Evolutionary conservation across 371 early-diverging fungal species (phyloP).

Genomic region (Rhizopus arrhizus): DNA sequence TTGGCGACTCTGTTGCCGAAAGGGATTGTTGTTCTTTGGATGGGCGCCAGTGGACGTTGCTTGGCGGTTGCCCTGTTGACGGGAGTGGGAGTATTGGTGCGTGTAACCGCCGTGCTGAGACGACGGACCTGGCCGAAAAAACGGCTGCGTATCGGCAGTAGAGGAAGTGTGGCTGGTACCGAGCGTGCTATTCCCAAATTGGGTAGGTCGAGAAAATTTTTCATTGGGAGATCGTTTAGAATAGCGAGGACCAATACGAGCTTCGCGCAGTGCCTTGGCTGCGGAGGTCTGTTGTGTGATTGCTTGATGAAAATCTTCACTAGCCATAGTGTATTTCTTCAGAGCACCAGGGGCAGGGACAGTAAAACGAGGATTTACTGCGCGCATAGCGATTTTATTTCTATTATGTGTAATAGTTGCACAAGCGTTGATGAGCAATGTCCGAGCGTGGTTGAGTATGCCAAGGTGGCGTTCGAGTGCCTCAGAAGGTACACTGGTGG

Average conservation of each 20-base stretch:
- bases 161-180: no score
- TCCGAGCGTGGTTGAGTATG: no score
- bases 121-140: slow-evolving; percentile 25
- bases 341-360: background rate
- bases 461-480: no score
- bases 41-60: background rate
- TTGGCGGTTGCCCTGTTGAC: background rate
- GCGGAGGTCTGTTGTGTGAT: slow-evolving; percentile 9
- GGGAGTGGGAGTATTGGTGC: background rate
- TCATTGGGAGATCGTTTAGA: background rate
- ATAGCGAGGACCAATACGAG: background rate
- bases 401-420: background rate
- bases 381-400: slow-evolving; percentile 8
- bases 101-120: slow-evolving; percentile 21
- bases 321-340: slow-evolving; percentile 8
- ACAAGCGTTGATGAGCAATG: background rate
- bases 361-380: slow-evolving; percentile 12
- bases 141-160: slow-evolving; percentile 1
- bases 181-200: no score
- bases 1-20: slow-evolving; percentile 1
- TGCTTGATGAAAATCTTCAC: slow-evolving; percentile 9
- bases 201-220: background rate
- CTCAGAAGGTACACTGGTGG: background rate
- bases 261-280: slow-evolving; percentile 5
- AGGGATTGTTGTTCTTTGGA: background rate